Evolutionary conservation across 805 yeast genomes (phyloP).

Genomic region (Pichia nanzhaoensis): DNA sequence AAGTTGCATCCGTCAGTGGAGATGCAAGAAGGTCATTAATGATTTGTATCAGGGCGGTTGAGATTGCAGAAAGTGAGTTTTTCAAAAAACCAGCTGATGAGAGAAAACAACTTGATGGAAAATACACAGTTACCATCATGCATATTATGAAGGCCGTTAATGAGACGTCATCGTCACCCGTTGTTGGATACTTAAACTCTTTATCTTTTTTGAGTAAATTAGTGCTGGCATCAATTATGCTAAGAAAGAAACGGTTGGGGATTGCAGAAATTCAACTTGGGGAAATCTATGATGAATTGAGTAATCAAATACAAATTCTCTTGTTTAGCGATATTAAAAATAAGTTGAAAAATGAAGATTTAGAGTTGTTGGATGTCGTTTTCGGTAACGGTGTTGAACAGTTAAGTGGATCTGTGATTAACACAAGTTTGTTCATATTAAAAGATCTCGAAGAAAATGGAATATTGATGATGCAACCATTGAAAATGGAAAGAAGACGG

Average conservation of each 20-base stretch:
- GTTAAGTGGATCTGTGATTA: slow-evolving; percentile 39
- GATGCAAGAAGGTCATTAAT: slow-evolving; percentile 92
- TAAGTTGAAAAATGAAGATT: slow-evolving; percentile 18
- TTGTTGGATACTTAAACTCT: slow-evolving; percentile 47
- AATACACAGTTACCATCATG: slow-evolving; percentile 54
- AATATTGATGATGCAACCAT: slow-evolving; percentile 58
- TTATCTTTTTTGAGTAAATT: slow-evolving; percentile 68
- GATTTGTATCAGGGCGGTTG: slow-evolving; percentile 84
- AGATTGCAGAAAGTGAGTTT: slow-evolving; percentile 68
- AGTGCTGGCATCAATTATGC: slow-evolving; percentile 59
- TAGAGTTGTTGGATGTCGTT: slow-evolving; percentile 22
- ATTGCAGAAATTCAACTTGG: slow-evolving; percentile 66
- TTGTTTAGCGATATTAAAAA: slow-evolving; percentile 27
- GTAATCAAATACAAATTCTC: slow-evolving; percentile 29
- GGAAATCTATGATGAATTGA: slow-evolving; percentile 73
- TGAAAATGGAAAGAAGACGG: slow-evolving; percentile 61
- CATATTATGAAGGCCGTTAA: slow-evolving; percentile 76
- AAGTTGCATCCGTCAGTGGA: slow-evolving; percentile 94
- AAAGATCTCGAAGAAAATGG: slow-evolving; percentile 77
- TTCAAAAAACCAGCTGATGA: slow-evolving; percentile 28
- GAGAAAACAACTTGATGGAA: slow-evolving; percentile 28
- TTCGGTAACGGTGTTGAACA: slow-evolving; percentile 18
- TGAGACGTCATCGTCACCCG: slow-evolving; percentile 73
- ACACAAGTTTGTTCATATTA: slow-evolving; percentile 53
- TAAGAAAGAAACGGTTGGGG: slow-evolving; percentile 61